phyloP scores from a whole-genome alignment of 331 rosid genomes.

The Pyracantha coccinea region DNA sequence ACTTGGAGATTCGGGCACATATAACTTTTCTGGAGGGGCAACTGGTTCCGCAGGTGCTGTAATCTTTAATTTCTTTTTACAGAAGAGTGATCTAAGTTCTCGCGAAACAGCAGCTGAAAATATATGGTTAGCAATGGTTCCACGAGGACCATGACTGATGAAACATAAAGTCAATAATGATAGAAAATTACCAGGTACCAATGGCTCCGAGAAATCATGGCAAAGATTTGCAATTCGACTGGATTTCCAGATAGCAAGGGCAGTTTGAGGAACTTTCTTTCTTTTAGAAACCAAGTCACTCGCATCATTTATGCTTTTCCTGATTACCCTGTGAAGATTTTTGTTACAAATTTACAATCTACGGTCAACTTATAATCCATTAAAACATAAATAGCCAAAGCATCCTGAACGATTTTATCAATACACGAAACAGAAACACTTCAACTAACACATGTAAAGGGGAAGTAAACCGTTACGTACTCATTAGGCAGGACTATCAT shows the following conservation, averaged over 20 bases:
- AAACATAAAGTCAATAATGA: constrained; percentile 1
- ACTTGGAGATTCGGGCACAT: constrained; percentile 3
- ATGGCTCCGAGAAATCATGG: constrained; percentile 41
- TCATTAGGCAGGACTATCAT: constrained; percentile 34
- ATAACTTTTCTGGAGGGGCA: background rate
- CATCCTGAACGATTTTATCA: background rate
- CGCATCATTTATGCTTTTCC: constrained; percentile 33
- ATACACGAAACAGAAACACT: background rate
- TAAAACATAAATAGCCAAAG: constrained; percentile 6
- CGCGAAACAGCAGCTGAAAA: constrained; percentile 40
- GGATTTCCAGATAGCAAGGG: constrained; percentile 29
- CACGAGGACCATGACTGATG: background rate
- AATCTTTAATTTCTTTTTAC: constrained; percentile 23
- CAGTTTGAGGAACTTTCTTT: constrained; percentile 29
- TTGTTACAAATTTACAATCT: background rate
- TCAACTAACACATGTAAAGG: background rate
- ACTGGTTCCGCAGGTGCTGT: background rate
- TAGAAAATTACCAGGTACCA: constrained; percentile 54
- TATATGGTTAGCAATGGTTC: constrained; percentile 12
- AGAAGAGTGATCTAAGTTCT: constrained; percentile 36
- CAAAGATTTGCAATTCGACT: constrained; percentile 25
- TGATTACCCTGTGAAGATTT: constrained; percentile 45
- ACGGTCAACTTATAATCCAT: background rate
- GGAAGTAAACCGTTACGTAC: constrained; percentile 37
- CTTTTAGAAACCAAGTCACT: constrained; percentile 52